Conservation (phyloP, 768 basidiomycete genomes). For the Mycena galopus region DNA sequence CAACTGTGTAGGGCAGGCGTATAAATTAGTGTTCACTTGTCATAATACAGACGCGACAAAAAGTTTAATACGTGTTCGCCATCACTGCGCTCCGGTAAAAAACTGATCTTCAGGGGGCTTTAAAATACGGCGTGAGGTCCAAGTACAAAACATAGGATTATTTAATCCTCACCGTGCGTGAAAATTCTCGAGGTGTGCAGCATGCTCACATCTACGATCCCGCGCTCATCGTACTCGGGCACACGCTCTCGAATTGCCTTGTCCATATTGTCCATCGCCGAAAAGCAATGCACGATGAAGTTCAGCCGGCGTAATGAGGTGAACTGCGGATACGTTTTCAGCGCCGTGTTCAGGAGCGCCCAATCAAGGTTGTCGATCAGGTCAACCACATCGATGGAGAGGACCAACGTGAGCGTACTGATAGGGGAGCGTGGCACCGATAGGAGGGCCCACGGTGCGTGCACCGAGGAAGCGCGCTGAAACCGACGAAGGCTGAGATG, state of each 20-base stretch:
- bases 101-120: too few species aligned
- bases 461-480: neutral
- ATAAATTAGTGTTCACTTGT: too few species aligned
- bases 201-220: neutral
- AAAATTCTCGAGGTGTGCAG: neutral
- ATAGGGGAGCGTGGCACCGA: neutral
- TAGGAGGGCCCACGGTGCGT: constrained; percentile 24
- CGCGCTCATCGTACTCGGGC: neutral
- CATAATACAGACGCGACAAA: too few species aligned
- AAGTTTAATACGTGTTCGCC: too few species aligned
- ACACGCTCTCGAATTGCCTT: neutral
- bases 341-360: constrained; percentile 42
- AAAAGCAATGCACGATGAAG: constrained; percentile 14
- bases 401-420: constrained; percentile 25
- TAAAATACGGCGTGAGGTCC: neutral
- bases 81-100: too few species aligned
- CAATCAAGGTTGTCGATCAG: constrained; percentile 46
- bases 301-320: neutral
- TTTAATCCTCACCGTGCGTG: neutral
- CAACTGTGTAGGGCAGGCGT: too few species aligned
- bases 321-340: constrained; percentile 12
- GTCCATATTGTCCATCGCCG: neutral
- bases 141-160: neutral
- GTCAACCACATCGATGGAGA: constrained; percentile 13
- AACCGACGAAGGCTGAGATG: constrained; percentile 26